Percentiles rank a stretch among this genome's conserved stretches.
These are phyloP conservation scores for Cicer judaicum DNA, from an alignment of 306 rosid genomes.

Conservation along the genomic window DNA sequence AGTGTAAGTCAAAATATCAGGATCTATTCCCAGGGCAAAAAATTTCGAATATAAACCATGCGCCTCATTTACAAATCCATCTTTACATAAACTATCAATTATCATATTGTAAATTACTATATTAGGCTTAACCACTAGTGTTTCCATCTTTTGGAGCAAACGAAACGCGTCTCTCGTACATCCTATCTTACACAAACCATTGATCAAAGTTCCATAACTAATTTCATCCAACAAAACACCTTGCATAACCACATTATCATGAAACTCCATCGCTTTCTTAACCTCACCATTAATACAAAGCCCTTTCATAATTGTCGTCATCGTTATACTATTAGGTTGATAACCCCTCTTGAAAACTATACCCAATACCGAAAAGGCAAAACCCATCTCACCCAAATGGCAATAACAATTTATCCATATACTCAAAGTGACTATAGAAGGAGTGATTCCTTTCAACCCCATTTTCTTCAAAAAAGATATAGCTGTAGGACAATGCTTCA, in stretches of 20 bases:
- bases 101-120: slow-evolving; percentile 42
- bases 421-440: slow-evolving; percentile 37
- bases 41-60: slow-evolving; percentile 33
- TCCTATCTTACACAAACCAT: slow-evolving; percentile 47
- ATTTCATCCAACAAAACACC: slow-evolving; percentile 38
- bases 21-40: slow-evolving; percentile 36
- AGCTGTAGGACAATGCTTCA: slow-evolving; percentile 39
- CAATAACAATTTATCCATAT: slow-evolving; percentile 51
- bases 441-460: slow-evolving; percentile 36
- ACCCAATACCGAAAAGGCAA: slow-evolving; percentile 44
- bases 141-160: slow-evolving; percentile 40
- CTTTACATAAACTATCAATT: slow-evolving; percentile 52
- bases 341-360: slow-evolving; percentile 44
- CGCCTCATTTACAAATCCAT: slow-evolving; percentile 42
- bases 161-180: slow-evolving; percentile 16
- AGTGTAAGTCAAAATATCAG: slow-evolving; percentile 45
- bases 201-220: slow-evolving; percentile 45
- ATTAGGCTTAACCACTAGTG: slow-evolving; percentile 28
- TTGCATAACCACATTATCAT: slow-evolving; percentile 20
- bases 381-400: slow-evolving; percentile 43
- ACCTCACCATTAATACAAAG: slow-evolving; percentile 39
- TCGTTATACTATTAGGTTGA: slow-evolving; percentile 33
- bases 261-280: slow-evolving; percentile 38
- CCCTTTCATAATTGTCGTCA: slow-evolving; percentile 44
- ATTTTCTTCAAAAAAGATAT: slow-evolving; percentile 36